Conservation (phyloP, 805 yeast species). For the Blastobotrys americana region DNA sequence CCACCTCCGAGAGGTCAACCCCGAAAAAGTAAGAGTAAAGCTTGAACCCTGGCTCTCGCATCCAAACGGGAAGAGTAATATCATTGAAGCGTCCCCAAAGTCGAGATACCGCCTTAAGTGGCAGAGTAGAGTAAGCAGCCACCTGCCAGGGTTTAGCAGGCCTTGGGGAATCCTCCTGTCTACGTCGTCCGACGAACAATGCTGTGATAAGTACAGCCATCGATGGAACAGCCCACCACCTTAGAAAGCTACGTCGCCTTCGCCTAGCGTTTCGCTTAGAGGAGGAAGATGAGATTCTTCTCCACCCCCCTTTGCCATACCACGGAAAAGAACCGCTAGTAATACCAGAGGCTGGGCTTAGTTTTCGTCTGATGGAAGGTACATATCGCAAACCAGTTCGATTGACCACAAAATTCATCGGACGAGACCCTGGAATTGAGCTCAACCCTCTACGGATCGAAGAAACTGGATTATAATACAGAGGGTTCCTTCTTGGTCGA, state of each 20-base stretch:
- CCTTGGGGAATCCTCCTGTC: constrained; percentile 11
- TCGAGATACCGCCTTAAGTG: constrained; percentile 83
- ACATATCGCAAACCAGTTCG: constrained; percentile 6
- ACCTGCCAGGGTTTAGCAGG: constrained; percentile 82
- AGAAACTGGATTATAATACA: constrained; percentile 21
- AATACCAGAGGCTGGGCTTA: constrained; percentile 2
- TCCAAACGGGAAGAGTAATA: constrained; percentile 77
- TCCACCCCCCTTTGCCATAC: not conserved
- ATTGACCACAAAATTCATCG: constrained; percentile 5
- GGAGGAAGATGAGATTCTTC: not conserved
- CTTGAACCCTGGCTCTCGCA: constrained; percentile 73
- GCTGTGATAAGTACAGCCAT: constrained; percentile 20
- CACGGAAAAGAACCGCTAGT: not conserved
- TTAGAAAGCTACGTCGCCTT: constrained; percentile 12
- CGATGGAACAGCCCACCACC: constrained; percentile 25
- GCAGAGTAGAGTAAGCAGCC: constrained; percentile 82
- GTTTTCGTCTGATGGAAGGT: constrained; percentile 12
- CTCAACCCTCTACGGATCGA: constrained; percentile 20
- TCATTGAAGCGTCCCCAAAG: constrained; percentile 91
- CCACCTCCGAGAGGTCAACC: constrained; percentile 82
- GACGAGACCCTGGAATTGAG: constrained; percentile 2
- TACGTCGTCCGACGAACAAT: constrained; percentile 12
- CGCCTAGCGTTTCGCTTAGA: constrained; percentile 5
- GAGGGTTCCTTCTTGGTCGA: constrained; percentile 19
- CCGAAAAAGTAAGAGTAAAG: constrained; percentile 78